phyloP scores from a whole-genome alignment of 2,329 filamentous ascomycete species.

The Myriosclerotinia scirpicola region DNA sequence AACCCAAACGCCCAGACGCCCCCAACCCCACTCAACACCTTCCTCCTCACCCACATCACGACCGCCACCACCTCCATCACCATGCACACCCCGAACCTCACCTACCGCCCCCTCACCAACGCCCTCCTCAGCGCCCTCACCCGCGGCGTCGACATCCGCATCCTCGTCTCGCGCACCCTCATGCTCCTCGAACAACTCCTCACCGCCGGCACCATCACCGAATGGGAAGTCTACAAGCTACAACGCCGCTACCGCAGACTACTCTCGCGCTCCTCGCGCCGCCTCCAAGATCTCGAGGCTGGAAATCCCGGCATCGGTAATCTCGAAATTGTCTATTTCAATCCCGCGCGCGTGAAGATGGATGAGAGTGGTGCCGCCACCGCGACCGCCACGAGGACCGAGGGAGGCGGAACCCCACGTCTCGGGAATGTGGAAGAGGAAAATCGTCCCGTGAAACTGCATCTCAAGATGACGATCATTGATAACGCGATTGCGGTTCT shows the following conservation, averaged over 20 bases:
- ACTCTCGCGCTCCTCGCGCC: constrained; percentile 21
- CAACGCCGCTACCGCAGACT: constrained; percentile 53
- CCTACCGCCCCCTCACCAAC: constrained; percentile 61
- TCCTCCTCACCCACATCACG: constrained; percentile 40
- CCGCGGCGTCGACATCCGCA: constrained; percentile 65
- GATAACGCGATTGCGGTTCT: constrained; percentile 67
- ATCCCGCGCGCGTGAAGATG: constrained; percentile 5
- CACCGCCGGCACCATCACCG: constrained; percentile 73
- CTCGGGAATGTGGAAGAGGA: constrained; percentile 23
- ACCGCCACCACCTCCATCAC: constrained; percentile 56
- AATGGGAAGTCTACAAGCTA: constrained; percentile 60
- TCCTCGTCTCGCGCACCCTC: constrained; percentile 67
- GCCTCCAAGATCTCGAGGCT: constrained; percentile 19
- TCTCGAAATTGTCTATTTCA: constrained; percentile 38
- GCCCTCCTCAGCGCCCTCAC: constrained; percentile 60
- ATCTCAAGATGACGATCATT: constrained; percentile 75
- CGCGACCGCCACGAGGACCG: not conserved
- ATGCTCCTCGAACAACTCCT: constrained; percentile 81
- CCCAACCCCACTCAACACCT: constrained; percentile 52
- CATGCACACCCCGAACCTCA: constrained; percentile 80
- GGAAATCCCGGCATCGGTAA: constrained; percentile 27
- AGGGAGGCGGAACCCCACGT: not conserved
- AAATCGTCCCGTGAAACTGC: constrained; percentile 66
- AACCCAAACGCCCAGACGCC: constrained; percentile 65
- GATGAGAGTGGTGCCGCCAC: not conserved